Evolutionary conservation across 75 land plant genomes (phyloP), one percentile per base, ranked within the genome.

Genomic region (Larix kaempferi): DNA sequence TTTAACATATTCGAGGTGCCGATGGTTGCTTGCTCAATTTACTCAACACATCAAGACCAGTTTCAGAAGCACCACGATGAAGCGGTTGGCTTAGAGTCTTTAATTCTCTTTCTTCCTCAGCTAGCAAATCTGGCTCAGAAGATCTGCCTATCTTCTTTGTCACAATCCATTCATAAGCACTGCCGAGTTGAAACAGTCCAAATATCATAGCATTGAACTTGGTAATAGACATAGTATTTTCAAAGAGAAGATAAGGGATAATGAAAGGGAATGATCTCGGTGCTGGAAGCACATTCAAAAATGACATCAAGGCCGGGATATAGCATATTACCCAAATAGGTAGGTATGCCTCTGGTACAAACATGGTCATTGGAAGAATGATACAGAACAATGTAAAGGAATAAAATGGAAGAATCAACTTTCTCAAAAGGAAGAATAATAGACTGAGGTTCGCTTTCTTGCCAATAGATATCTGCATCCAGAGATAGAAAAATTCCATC

Each of bases 201-300:
- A 91, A 92, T n/a, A 92, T 76, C 98, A 94, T 94, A 19, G 98
- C 98, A 78, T 92, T 88, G 85, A 92, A 94, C 77, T 94, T 94
- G 73, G 98, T 92, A 12, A 92, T 91, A 7, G 95, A 92, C 95
- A 94, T 92, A 37, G 98, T 94, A 81, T 94, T 94, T 76, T 94
- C 96, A 80, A 92, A 92, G 6, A 94, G 92, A 16, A 90, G 92
- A 81, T 88, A 92, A 17, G 95, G 95, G 5, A 90, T 84, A 57
- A 90, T 88, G 88, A 94, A 92, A 15, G 98, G 95, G 65, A 94
- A 85, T 22, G 94, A 90, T 72, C 78, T 81, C 21, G 90, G 95
- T 3, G 95, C 83, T 1, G 95, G 98, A 17, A 91, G 84, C 56
- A 92, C 81, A 86, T 89, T 94, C 74, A 92, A 75, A 74, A 94